phyloP scores from a whole-genome alignment of 2,329 filamentous ascomycete genomes.

The Fusarium humuli region DNA sequence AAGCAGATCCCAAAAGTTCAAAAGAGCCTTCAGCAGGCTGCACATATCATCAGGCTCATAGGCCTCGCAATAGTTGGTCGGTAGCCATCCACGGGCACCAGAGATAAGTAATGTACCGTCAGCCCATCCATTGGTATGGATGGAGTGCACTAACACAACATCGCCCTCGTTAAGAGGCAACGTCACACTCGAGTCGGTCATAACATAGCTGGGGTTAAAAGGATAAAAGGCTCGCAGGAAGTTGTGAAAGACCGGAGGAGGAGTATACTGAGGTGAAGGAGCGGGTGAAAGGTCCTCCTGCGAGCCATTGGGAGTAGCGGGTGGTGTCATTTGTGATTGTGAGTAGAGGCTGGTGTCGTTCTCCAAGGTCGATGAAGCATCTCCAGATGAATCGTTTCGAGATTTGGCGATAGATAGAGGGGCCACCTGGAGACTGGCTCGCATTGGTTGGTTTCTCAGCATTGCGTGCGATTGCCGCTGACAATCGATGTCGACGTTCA shows the following conservation, averaged over 20 bases:
- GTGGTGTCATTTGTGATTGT: conserved; percentile 78
- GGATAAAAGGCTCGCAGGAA: conserved; percentile 95
- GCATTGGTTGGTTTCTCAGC: conserved; percentile 58
- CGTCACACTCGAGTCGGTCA: conserved; percentile 88
- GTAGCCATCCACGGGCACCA: conserved; percentile 91
- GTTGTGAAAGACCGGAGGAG: conserved; percentile 84
- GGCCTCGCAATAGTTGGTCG: conserved; percentile 97
- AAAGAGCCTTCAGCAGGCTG: conserved; percentile 84
- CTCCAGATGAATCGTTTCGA: conserved; percentile 41
- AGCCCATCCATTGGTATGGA: conserved; percentile 98
- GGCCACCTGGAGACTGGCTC: conserved; percentile 71
- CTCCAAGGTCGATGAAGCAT: conserved; percentile 49
- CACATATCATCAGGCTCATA: conserved; percentile 92
- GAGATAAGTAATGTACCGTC: conserved; percentile 91
- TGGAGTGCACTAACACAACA: conserved; percentile 92
- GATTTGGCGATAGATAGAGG: conserved; percentile 66
- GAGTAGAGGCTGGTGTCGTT: conserved; percentile 57
- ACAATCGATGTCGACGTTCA: conserved; percentile 39
- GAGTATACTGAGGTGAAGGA: conserved; percentile 51
- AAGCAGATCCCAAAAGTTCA: conserved; percentile 93
- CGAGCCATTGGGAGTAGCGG: conserved; percentile 77
- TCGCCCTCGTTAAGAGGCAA: conserved; percentile 90
- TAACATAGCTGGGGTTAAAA: conserved; percentile 82
- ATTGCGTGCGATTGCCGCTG: conserved; percentile 52
- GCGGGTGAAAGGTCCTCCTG: conserved; percentile 65